Evolutionary conservation across 116 monocot genomes (phyloP).

Genomic region (Dioscorea cayenensis): DNA sequence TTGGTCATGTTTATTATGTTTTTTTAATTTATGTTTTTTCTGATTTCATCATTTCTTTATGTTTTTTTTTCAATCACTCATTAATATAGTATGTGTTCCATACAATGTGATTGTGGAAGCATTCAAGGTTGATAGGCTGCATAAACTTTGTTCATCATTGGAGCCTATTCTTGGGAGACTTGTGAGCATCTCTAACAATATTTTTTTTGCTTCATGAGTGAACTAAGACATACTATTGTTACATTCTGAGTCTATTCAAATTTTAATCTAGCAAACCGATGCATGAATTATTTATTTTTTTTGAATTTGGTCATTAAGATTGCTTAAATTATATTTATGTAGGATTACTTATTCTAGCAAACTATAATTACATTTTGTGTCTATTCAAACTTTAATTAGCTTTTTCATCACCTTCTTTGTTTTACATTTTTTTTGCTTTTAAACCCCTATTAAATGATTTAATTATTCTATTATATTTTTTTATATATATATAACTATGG

Average conservation of each 20-base stretch:
- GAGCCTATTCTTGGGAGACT: slow-evolving; percentile 71
- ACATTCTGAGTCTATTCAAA: background rate
- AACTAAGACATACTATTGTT: background rate
- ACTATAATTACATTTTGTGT: too few species aligned
- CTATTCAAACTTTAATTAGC: too few species aligned
- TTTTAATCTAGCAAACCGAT: background rate
- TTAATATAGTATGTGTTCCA: slow-evolving; percentile 1
- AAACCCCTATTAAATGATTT: too few species aligned
- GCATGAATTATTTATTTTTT: background rate
- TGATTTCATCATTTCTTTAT: background rate
- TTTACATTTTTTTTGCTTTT: too few species aligned
- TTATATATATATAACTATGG: too few species aligned
- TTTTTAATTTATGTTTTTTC: background rate
- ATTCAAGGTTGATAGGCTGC: slow-evolving; percentile 71
- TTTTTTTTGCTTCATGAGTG: background rate
- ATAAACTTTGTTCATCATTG: slow-evolving; percentile 72
- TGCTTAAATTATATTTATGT: too few species aligned
- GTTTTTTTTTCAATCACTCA: background rate
- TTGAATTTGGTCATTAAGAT: background rate
- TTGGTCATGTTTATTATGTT: too few species aligned
- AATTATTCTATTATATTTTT: too few species aligned
- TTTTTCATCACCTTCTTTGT: too few species aligned
- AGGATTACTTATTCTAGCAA: too few species aligned
- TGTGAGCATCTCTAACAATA: slow-evolving; percentile 22
- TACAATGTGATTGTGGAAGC: slow-evolving; percentile 79